Conservation (phyloP, 139 green algal species). For the Limnomonas spitsbergensis region DNA sequence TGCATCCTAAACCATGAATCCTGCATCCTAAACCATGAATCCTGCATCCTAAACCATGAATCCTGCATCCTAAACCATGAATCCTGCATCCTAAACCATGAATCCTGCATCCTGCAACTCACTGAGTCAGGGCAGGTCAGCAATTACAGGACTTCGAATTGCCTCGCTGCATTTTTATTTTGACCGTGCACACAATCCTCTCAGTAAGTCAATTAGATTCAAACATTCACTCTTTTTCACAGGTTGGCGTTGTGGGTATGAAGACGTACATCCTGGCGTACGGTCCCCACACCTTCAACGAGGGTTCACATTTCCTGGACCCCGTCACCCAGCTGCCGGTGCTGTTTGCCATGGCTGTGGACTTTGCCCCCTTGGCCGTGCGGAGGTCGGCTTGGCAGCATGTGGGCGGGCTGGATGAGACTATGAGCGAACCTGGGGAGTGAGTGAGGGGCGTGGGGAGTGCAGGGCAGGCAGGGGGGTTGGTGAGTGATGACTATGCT, state of each 20-base stretch:
- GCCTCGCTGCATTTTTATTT: too few relatives aligned
- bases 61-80: too few relatives aligned
- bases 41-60: too few relatives aligned
- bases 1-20: too few relatives aligned
- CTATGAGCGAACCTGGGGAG: slow-evolving; percentile 17
- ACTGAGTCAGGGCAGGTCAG: too few relatives aligned
- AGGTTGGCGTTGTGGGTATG: not conserved
- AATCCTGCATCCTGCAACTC: too few relatives aligned
- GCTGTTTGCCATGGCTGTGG: not conserved
- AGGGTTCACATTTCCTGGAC: not conserved
- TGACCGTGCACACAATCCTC: too few relatives aligned
- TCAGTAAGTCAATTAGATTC: too few relatives aligned
- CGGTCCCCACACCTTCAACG: not conserved
- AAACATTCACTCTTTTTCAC: too few relatives aligned
- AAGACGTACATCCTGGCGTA: not conserved
- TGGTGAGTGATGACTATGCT: not conserved
- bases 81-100: too few relatives aligned
- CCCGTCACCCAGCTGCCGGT: not conserved
- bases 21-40: too few relatives aligned
- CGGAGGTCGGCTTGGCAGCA: not conserved
- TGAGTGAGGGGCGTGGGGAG: slow-evolving; percentile 16
- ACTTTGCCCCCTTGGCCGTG: slow-evolving; percentile 30
- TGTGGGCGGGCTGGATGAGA: slow-evolving; percentile 30
- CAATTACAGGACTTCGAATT: too few relatives aligned
- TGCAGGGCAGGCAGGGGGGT: not conserved